A percentile compares a stretch with the other conserved stretches of the same genome.
Evolutionary conservation across 1,139 yeast genomes (phyloP).

Genomic region (Kodamaea sp.): DNA sequence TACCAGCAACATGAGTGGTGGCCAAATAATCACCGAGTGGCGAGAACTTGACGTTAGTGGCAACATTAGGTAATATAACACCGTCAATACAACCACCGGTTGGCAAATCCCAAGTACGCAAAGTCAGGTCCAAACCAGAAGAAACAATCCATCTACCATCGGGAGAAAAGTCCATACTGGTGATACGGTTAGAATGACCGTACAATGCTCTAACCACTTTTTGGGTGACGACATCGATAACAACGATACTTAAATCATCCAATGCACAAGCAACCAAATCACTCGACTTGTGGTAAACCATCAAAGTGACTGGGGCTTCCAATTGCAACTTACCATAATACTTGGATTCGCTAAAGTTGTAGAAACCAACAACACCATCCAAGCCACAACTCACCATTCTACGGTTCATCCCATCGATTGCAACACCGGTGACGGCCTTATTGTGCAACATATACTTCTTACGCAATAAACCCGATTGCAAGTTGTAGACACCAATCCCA

Average conservation of each 20-base stretch:
- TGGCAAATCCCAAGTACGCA: slow-evolving; percentile 97
- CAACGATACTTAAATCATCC: slow-evolving; percentile 81
- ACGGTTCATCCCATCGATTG: slow-evolving; percentile 85
- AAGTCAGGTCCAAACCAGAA: slow-evolving; percentile 77
- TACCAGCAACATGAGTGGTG: slow-evolving; percentile 86
- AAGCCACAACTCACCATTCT: slow-evolving; percentile 83
- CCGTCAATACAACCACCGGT: slow-evolving; percentile 98
- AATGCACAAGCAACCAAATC: slow-evolving; percentile 82
- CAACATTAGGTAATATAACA: slow-evolving; percentile 70
- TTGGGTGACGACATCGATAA: slow-evolving; percentile 78
- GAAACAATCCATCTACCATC: slow-evolving; percentile 96
- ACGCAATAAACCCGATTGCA: slow-evolving; percentile 84
- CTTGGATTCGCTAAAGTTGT: slow-evolving; percentile 73
- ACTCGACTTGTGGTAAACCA: slow-evolving; percentile 76
- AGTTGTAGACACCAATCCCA: slow-evolving; percentile 81
- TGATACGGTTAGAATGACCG: slow-evolving; percentile 89
- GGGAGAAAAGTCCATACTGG: slow-evolving; percentile 86
- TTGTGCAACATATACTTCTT: slow-evolving; percentile 66
- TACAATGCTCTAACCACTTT: slow-evolving; percentile 80
- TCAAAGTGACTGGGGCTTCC: slow-evolving; percentile 71
- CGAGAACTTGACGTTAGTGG: slow-evolving; percentile 75
- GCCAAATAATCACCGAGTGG: slow-evolving; percentile 91
- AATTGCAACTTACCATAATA: slow-evolving; percentile 65
- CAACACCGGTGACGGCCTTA: slow-evolving; percentile 82
- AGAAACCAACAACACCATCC: slow-evolving; percentile 87